Base-by-base conservation (phyloP, 306 rosid species). In the Corylus americana region DNA sequence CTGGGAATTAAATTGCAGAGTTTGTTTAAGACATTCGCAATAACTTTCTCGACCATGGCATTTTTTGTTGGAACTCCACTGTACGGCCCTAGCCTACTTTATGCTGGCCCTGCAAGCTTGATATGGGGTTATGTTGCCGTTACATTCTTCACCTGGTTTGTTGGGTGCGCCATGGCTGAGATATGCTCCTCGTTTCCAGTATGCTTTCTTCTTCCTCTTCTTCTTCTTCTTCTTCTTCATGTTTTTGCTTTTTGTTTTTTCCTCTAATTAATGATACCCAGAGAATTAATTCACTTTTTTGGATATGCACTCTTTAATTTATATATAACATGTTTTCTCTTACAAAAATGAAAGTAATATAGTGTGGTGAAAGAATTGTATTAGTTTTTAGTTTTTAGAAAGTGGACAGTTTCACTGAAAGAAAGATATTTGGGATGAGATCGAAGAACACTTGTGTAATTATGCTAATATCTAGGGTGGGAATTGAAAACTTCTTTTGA, bases 151-250 rank as follows among this genome's bases (percentile, higher is more conserved):
- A 83, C 86, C 66, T 83, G 86, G 82, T 83, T 83, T 57, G 86
- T 83, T 3, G 86, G 86, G 55, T 51, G 78, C 20, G 86, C 86
- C 77, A 73, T 83, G 79, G 86, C 86, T 74, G 86, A 83, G 71
- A 83, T 83, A 22, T 83, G 86, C 50, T 78, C 86, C 12, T 83
- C 86, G 13, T 83, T 83, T 37, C 86, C 86, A 11, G 86, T 83
- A 77, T n/a, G 63, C 37, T 42, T 39, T 18, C 13, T 76, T 17
- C 39, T 49, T 8, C 62, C n/a, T 16, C 62, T n/a, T 7, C 61
- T 55, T 55, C 59, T 0, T 51, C 1, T 61, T 49, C 63, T 9
- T 75, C 8, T 39, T 50, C 17, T 42, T 67, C 37, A 9, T 59
- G 1, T 59, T 59, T 0, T 9, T 22, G 4, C 10, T 58, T 11